A percentile compares a stretch with the other conserved stretches of the same genome.
phyloP scores from a whole-genome alignment of 305 asterid genomes.

The Ilex paraguariensis region DNA sequence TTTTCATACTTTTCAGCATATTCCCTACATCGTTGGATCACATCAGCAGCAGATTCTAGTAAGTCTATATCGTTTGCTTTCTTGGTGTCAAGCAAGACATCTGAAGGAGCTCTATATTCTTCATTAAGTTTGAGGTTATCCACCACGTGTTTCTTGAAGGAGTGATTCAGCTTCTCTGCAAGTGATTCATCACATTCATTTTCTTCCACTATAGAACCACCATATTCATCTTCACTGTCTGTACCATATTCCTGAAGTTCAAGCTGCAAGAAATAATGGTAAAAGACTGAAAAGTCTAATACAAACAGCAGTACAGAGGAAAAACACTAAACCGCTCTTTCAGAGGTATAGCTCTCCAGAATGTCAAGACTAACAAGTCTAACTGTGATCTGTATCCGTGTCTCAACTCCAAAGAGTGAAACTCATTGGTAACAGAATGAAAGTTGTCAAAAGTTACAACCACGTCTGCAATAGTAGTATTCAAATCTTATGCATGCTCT shows the following conservation, averaged over 20 bases:
- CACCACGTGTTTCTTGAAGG: constrained; percentile 35
- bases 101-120: constrained; percentile 18
- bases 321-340: too few species aligned
- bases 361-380: too few species aligned
- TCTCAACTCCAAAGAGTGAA: too few species aligned
- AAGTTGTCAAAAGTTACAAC: too few species aligned
- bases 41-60: constrained; percentile 57
- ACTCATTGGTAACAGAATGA: too few species aligned
- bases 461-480: too few species aligned
- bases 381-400: too few species aligned
- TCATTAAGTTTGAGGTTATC: constrained; percentile 11
- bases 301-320: too few species aligned
- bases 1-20: constrained; percentile 67
- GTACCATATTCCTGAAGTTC: constrained; percentile 74
- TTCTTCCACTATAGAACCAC: constrained; percentile 36
- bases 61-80: constrained; percentile 36
- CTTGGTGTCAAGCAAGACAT: constrained; percentile 22
- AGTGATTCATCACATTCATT: constrained; percentile 53
- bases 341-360: too few species aligned
- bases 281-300: constrained; percentile 14
- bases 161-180: constrained; percentile 51
- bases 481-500: too few species aligned
- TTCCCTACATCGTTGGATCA: constrained; percentile 54
- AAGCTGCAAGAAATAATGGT: constrained; percentile 42
- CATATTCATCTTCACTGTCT: constrained; percentile 53